Base-by-base conservation (phyloP, 176 grass and related monocot species). In the Pontederia crassipes region DNA sequence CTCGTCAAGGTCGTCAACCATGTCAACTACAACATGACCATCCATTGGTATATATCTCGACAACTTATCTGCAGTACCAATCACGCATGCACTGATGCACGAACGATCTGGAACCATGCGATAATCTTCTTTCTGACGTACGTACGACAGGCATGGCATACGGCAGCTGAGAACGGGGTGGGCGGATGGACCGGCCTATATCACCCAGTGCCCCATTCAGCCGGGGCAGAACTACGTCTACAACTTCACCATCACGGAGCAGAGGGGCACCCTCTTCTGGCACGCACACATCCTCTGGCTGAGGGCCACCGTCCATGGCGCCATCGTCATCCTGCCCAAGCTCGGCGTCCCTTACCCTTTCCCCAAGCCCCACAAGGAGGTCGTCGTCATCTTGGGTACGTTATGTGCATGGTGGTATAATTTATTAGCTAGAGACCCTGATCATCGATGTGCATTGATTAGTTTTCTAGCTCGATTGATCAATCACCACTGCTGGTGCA, bases 211-310 rank as follows among this genome's bases (percentile, higher is more conserved):
- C 35, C 59, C 59, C 26, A 62, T 62, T 8, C 85, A 85, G 81
- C 77, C 78, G 1, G 89, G 81, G 12, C 69, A 75, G 63, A 88
- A 72, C 78, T 95, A 88, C 58, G 85, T 78, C 8, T 88, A 95
- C 78, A 88, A 88, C 78, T 88, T 80, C 89, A 88, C 89, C 60
- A 70, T 95, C 68, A 48, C 79, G 2, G 84, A 85, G 8, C 89
- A 95, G 75, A 65, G 89, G 27, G 89, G 89, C 73, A 94, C 89
- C 65, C 89, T 94, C 65, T 88, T 84, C 77, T 94, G 84, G 84
- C 89, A 95, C 56, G 89, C 81, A 0, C 89, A 95, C 77, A 95
- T 95, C 75, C 79, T 78, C 4, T 95, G 89, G 84, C 84, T 88
- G 11, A 80, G 89, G 12, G 68, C 89, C 32, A 95, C 89, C 59